Conservation (phyloP, 768 basidiomycete species). For the Boletus huronensis region DNA sequence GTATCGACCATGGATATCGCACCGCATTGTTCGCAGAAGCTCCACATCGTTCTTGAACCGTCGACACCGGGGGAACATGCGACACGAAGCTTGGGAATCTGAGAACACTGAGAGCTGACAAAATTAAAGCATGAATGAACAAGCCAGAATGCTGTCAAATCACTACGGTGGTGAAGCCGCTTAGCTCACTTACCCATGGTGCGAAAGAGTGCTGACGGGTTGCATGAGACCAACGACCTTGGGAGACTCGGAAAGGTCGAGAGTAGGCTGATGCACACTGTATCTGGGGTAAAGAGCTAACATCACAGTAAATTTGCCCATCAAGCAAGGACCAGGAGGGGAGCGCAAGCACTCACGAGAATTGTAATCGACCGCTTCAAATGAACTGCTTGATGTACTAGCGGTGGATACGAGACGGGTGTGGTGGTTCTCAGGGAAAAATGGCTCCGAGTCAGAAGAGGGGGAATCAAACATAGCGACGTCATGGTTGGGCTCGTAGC, state of each 20-base stretch:
- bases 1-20: conserved; percentile 85
- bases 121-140: conserved; percentile 8
- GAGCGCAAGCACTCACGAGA: conserved; percentile 42
- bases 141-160: conserved; percentile 11
- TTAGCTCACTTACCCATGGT: conserved; percentile 62
- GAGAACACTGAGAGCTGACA: conserved; percentile 61
- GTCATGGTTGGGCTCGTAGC: conserved; percentile 59
- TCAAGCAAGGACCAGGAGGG: background rate
- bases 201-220: conserved; percentile 55
- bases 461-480: conserved; percentile 62
- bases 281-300: conserved; percentile 55
- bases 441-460: conserved; percentile 56
- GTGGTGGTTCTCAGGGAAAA: conserved; percentile 51
- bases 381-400: conserved; percentile 52
- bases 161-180: background rate
- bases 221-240: conserved; percentile 61
- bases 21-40: conserved; percentile 84
- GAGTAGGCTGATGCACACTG: conserved; percentile 57
- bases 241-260: conserved; percentile 47
- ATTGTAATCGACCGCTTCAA: conserved; percentile 42
- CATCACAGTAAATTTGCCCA: background rate
- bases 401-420: conserved; percentile 62
- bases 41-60: conserved; percentile 79
- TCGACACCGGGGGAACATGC: conserved; percentile 68
- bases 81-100: conserved; percentile 80